Conservation (phyloP, 768 basidiomycete species). For the Leccinum variicolor region DNA sequence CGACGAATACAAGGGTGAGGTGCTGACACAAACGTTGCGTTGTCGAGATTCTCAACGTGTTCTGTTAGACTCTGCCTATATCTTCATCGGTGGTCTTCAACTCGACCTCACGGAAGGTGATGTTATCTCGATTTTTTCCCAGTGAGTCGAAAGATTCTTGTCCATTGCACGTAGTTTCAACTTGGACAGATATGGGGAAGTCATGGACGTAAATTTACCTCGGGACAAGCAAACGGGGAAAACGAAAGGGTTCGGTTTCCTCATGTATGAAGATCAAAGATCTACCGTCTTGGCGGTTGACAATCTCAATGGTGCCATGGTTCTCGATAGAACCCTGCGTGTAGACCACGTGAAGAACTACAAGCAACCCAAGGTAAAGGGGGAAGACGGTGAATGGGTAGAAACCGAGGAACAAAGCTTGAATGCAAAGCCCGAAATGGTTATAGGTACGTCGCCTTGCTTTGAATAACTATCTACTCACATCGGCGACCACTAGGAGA, state of each 20-base stretch:
- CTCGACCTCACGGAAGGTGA: slow-evolving; percentile 95
- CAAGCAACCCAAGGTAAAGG: slow-evolving; percentile 78
- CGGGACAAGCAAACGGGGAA: slow-evolving; percentile 93
- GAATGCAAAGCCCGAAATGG: slow-evolving; percentile 78
- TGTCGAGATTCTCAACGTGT: slow-evolving; percentile 4
- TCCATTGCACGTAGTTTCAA: background rate
- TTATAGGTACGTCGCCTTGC: slow-evolving; percentile 48
- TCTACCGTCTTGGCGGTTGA: slow-evolving; percentile 96
- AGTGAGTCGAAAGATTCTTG: slow-evolving; percentile 52
- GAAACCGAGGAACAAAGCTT: slow-evolving; percentile 84
- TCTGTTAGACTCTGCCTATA: slow-evolving; percentile 84
- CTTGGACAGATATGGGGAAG: slow-evolving; percentile 81
- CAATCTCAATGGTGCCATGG: slow-evolving; percentile 93
- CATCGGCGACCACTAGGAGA: slow-evolving; percentile 39
- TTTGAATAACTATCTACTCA: slow-evolving; percentile 1
- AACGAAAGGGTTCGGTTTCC: slow-evolving; percentile 86
- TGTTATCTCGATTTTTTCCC: slow-evolving; percentile 95
- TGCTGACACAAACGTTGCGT: background rate
- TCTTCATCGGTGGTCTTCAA: slow-evolving; percentile 88
- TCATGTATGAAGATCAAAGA: slow-evolving; percentile 99
- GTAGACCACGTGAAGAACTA: slow-evolving; percentile 94
- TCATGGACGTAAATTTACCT: slow-evolving; percentile 93
- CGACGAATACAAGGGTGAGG: slow-evolving; percentile 83
- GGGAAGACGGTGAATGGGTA: slow-evolving; percentile 79
- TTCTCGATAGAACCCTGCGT: slow-evolving; percentile 81